phyloP scores from a whole-genome alignment of 495 filamentous ascomycete genomes.

The Astrothelium macrocarpum region DNA sequence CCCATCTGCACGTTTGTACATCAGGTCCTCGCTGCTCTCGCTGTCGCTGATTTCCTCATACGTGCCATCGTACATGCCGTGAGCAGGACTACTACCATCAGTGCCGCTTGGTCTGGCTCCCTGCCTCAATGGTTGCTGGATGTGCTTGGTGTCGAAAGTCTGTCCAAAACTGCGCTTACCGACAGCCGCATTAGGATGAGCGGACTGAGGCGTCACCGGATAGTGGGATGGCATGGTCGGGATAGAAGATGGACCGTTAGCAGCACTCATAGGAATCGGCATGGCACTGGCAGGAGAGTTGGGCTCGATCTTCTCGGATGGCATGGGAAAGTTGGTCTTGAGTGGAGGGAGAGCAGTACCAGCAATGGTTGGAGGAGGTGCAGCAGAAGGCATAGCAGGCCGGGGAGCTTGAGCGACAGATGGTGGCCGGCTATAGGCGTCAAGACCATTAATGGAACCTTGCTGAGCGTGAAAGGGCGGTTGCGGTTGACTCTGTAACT shows the following conservation, averaged over 20 bases:
- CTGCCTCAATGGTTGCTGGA: conserved; percentile 25
- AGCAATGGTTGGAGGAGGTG: conserved; percentile 11
- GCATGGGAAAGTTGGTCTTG: conserved; percentile 16
- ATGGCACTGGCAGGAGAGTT: conserved; percentile 12
- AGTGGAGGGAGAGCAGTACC: conserved; percentile 24
- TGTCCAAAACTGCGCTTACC: conserved; percentile 27
- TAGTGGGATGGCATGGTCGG: conserved; percentile 6
- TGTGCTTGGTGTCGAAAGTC: conserved; percentile 26
- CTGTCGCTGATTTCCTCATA: conserved; percentile 5
- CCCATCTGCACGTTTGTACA: conserved; percentile 2
- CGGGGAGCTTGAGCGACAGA: conserved; percentile 1
- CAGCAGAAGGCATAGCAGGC: not conserved
- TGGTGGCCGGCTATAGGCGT: not conserved
- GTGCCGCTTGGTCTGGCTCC: conserved; percentile 25
- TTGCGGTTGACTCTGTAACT: conserved; percentile 8
- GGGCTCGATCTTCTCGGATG: conserved; percentile 17
- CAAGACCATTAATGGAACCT: conserved; percentile 4
- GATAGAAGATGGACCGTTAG: not conserved
- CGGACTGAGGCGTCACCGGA: conserved; percentile 9
- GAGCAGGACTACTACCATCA: not conserved
- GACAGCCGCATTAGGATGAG: conserved; percentile 9
- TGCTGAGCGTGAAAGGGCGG: conserved; percentile 5
- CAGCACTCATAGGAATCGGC: not conserved
- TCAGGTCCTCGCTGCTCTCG: conserved; percentile 1
- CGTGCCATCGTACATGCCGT: conserved; percentile 10